Base-by-base conservation (phyloP, 257 asterid species). In the Solanum peruvianum region DNA sequence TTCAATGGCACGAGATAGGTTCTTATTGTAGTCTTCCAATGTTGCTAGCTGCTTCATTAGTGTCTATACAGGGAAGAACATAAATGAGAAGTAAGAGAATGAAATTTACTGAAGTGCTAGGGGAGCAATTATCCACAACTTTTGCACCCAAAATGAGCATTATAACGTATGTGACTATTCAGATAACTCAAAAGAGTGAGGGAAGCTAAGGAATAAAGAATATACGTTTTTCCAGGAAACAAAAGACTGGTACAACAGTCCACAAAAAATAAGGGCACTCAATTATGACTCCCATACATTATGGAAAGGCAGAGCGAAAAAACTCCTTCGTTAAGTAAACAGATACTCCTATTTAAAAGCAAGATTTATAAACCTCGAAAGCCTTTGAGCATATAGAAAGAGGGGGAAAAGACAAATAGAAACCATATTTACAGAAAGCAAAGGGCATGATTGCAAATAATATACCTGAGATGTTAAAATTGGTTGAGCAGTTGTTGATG, bases 401-500 rank as follows among this genome's bases (percentile, higher is more conserved):
- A 44, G 35, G 47, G 13, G 67, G 70, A 10, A 80, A 35, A 80
- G 66, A 25, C 29, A 67, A 56, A 80, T 11, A 42, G 56, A 25
- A 66, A 44, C 39, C 31, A 84, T 47, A 33, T 86, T 66, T 39
- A 60, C 12, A 44, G 39, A 87, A 49, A 49, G 29, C 85, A 80
- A 29, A 47, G 76, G 29, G 67, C 73, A 47, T 23, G 80, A 62
- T 7, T 64, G 58, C 37, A 66, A 90, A 62, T 41, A 86, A 85
- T 45, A 66, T 89, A 97, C 99, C 99, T 98, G 94, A 86, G 99
- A 98, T n/a, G 99, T 94, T 87, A 97, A 88, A 87, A 97, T 97
- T 42, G 98, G 99, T 83, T 97, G 99, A 7, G 97, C 99, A 45
- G 99, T 95, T 89, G 99, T 95, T 31, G 99, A 97, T 56, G 99